Base-by-base conservation (phyloP, 192 early-diverging fungal genomes). In the Rhizophagus sp. region DNA sequence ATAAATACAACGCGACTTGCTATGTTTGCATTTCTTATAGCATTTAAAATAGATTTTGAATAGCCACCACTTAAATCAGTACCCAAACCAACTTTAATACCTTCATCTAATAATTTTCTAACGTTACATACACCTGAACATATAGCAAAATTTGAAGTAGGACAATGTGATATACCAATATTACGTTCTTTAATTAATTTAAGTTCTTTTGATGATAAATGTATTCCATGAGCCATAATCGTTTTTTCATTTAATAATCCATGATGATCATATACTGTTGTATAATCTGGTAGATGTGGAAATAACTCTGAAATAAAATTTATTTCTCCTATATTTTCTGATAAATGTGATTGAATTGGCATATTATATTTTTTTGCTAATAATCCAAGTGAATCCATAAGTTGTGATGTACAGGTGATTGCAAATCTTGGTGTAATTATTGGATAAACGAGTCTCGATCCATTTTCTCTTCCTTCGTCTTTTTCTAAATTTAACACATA, bases 361-460 rank as follows among this genome's bases (percentile, higher is more conserved):
- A 99, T 88, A 33, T 88, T 64, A 80, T 94, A 90, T 71, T 92
- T 86, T 12, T 82, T 82, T 0, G 97, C 95, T 36, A 99, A 67
- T 19, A 88, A 80, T 79, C 89, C 91, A 49, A 99, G 86, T 17
- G 87, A 90, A 19, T 79, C 73, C 87, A 99, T 84, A 17, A 97
- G 88, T 62, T 88, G 82, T 12, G 83, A 82, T 2, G 95, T 88
- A 85, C 96, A 97, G 7, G 93, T 86, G 65, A 95, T 93, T n/a
- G 91, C 96, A 83, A 99, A 99, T 62, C 97, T 91, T 22, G 97
- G 97, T 12, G 97, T 99, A 71, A 99, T 83, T 62, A 96, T 93
- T 33, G 97, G 96, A 36, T 85, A 88, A 34, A 95, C 84, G 47
- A 94, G 83, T 47, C 72, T 52, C 27, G 75, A 30, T 1, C 8